Conservation (phyloP, 2,329 filamentous ascomycete species). For the Elsinoe fawcettii region DNA sequence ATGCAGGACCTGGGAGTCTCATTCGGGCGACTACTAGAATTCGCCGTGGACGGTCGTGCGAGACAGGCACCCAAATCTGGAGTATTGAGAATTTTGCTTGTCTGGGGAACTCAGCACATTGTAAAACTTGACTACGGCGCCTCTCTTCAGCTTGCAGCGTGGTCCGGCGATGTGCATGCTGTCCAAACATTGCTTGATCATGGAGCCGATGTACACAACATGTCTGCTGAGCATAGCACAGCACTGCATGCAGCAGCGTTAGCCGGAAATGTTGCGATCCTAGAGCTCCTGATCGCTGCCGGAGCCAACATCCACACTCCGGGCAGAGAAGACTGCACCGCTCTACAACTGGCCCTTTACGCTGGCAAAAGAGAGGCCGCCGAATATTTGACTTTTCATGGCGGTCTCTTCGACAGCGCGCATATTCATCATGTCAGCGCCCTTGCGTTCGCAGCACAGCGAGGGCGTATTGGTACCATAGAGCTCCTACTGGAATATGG, state of each 20-base stretch:
- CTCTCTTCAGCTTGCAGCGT: constrained; percentile 22
- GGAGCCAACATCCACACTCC: not conserved
- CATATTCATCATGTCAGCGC: not conserved
- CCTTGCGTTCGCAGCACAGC: not conserved
- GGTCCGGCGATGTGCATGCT: constrained; percentile 14
- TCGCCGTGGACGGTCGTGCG: too few species aligned
- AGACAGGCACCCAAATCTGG: not conserved
- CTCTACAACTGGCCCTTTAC: not conserved
- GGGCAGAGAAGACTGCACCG: not conserved
- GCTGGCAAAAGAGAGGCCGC: not conserved
- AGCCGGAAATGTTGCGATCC: not conserved
- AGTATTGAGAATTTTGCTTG: not conserved
- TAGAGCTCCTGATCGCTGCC: not conserved
- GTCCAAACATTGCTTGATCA: not conserved
- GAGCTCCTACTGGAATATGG: constrained; percentile 18
- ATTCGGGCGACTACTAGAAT: not conserved
- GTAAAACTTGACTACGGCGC: constrained; percentile 16
- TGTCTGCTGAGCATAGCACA: not conserved
- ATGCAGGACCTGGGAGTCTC: not conserved
- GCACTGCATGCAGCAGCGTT: not conserved
- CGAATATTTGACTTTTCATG: not conserved
- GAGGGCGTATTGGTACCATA: not conserved
- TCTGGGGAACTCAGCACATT: not conserved
- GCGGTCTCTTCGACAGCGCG: not conserved
- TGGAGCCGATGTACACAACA: not conserved